Evolutionary conservation across 805 yeast genomes (phyloP), one percentile per base, ranked within the genome.

Genomic region (Pichia kluyveri): DNA sequence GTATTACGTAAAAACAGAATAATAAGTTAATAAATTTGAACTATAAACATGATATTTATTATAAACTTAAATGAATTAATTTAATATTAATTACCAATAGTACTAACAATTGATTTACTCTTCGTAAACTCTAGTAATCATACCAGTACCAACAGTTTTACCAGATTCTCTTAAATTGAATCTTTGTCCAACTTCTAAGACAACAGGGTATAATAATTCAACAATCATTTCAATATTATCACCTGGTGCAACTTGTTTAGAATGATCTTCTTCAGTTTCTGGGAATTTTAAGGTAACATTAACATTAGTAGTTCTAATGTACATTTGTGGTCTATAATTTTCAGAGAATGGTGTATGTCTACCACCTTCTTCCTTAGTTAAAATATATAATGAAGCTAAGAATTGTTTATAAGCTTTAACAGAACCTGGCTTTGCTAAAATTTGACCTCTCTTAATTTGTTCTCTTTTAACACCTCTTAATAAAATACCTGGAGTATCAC

Each of bases 81-180:
- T 23, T 23, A 5, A 30, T 30, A 30, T 30, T n/a, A n/a, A n/a
- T 10, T 30, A 30, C 32, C 14, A 10, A 10, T 10, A 12, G 14
- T 30, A 30, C 10, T 10, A 30, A 10, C 32, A 30, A 23, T 14
- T 18, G 4, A 41, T 41, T 41, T 54, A 55, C 43, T 58, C 53
- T 54, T 60, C 63, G 48, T 62, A 61, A 45, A 63, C 62, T 56
- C 96, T 83, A 62, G 99, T 93, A 61, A 93, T 80, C 76, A 93
- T 76, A 77, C 99, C 99, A 58, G 99, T 93, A 72, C 96, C 99
- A 58, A 93, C 97, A 57, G 99, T 93, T 76, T 85, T 86, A 69
- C 97, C 97, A 75, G 98, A 97, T 77, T 93, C 99, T 82, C 99
- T 93, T 69, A 93, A 79, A 82, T 93, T 93, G 85, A 93, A 93